Conservation (phyloP, 2,329 filamentous ascomycete species). For the Sporothrix pallida region DNA sequence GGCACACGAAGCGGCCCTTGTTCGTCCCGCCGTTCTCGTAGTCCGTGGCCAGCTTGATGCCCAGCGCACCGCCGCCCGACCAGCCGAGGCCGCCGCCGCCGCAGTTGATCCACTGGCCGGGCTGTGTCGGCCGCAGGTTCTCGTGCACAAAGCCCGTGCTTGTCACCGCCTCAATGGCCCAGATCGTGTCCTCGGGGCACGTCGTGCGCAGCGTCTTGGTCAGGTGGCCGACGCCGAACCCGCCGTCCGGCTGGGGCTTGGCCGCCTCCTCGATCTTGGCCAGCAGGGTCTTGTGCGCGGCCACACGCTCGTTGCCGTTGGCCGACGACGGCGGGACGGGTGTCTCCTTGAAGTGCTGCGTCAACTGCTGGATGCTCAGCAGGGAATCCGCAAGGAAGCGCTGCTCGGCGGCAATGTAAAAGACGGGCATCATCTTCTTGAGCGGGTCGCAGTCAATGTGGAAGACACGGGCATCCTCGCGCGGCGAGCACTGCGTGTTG, state of each 20-base stretch:
- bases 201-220: constrained; percentile 46
- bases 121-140: constrained; percentile 65
- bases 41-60: constrained; percentile 56
- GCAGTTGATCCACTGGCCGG: constrained; percentile 59
- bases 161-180: constrained; percentile 76
- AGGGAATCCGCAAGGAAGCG: constrained; percentile 71
- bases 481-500: constrained; percentile 70
- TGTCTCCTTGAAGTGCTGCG: constrained; percentile 60
- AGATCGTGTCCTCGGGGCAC: constrained; percentile 64
- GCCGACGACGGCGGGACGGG: constrained; percentile 51
- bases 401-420: constrained; percentile 69
- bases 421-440: constrained; percentile 75
- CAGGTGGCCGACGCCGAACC: constrained; percentile 61
- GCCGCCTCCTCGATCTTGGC: constrained; percentile 62
- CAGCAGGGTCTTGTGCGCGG: constrained; percentile 64
- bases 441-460: constrained; percentile 70
- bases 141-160: constrained; percentile 70
- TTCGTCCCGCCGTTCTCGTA: constrained; percentile 47
- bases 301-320: constrained; percentile 58
- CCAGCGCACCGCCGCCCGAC: constrained; percentile 58
- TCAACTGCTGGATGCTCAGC: constrained; percentile 72
- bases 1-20: constrained; percentile 55
- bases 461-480: constrained; percentile 60
- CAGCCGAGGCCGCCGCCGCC: constrained; percentile 60
- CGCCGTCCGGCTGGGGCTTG: constrained; percentile 65